Conservation (phyloP, 2,329 filamentous ascomycete genomes). For the Colletotrichum limetticola region DNA sequence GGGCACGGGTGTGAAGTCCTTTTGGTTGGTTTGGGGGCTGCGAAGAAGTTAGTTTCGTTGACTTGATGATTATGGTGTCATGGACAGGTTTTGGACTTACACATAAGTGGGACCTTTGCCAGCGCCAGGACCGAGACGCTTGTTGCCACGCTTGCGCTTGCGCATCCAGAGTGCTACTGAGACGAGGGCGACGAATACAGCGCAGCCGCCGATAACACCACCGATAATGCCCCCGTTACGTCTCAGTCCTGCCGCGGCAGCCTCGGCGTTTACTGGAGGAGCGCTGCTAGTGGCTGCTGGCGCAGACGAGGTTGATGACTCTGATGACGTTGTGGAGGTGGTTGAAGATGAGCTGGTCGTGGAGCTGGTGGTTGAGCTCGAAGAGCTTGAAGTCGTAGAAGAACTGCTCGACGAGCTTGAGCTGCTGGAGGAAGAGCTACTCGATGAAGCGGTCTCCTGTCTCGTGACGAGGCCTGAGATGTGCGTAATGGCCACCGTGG, state of each 20-base stretch:
- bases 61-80: not conserved
- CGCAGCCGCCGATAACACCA: slow-evolving; percentile 63
- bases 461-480: slow-evolving; percentile 54
- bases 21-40: slow-evolving; percentile 44
- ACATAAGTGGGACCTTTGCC: slow-evolving; percentile 51
- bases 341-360: slow-evolving; percentile 24
- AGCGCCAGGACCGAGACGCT: slow-evolving; percentile 54
- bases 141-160: slow-evolving; percentile 54
- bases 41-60: slow-evolving; percentile 36
- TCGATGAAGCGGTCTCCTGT: slow-evolving; percentile 26
- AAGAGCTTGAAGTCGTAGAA: slow-evolving; percentile 31
- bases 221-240: slow-evolving; percentile 61
- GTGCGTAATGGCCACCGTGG: slow-evolving; percentile 48
- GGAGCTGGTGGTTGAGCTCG: not conserved
- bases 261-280: slow-evolving; percentile 35
- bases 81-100: slow-evolving; percentile 45
- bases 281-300: slow-evolving; percentile 34
- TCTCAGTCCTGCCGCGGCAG: slow-evolving; percentile 44
- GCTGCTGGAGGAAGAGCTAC: slow-evolving; percentile 1
- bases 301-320: slow-evolving; percentile 28
- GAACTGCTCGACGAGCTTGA: slow-evolving; percentile 29
- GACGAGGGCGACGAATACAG: slow-evolving; percentile 54
- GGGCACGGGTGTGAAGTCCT: slow-evolving; percentile 42
- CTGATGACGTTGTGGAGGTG: slow-evolving; percentile 34
- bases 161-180: slow-evolving; percentile 56